Evolutionary conservation across 768 basidiomycete genomes (phyloP), one percentile per base, ranked within the genome.

Genomic region (Mycena chlorophos): DNA sequence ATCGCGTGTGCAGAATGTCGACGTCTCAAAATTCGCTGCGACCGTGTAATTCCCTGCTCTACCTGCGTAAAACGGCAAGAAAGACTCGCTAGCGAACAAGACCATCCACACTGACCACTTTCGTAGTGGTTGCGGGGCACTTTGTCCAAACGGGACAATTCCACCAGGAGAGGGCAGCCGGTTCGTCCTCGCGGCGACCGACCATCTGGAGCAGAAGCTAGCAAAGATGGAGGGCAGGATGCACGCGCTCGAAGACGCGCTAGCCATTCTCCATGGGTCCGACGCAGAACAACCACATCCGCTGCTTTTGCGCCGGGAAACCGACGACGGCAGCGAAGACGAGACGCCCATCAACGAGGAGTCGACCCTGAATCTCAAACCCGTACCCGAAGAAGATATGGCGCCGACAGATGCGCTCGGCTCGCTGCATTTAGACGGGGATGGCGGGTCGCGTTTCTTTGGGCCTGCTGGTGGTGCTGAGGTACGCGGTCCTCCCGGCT

Each of bases 101-200:
- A 28, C 40, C 23, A 34, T 14, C 20, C n/a, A 48, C 26, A 40
- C 50, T 34, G 28, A n/a, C 26, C 46, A 46, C 26, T 10, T 23
- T 20, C 38, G 47, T 50, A 61, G 60, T 45, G 80, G 81, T 8
- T 82, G 81, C 61, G 69, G 65, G 31, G 73, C 75, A 1, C 68
- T 83, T 19, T 82, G 80, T 63, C 81, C 82, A 14, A 83, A 82
- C 60, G 78, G 76, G 20, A 79, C 77, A 14, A 77, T 83, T 42
- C 80, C 82, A 8, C 79, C 79, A 10, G 81, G 82, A 23, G 78
- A 82, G 60, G 81, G 80, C 17, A 80, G 78, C 60, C 77, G 81
- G 75, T 82, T 83, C 57, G 81, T 83, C 10, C 62, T 77, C 14
- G 77, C 77, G 2, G 81, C 80, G 8, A 79, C 80, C 29, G 81